Evolutionary conservation across 2,329 filamentous ascomycete species (phyloP).

Genomic region (Hypoxylon sp.): DNA sequence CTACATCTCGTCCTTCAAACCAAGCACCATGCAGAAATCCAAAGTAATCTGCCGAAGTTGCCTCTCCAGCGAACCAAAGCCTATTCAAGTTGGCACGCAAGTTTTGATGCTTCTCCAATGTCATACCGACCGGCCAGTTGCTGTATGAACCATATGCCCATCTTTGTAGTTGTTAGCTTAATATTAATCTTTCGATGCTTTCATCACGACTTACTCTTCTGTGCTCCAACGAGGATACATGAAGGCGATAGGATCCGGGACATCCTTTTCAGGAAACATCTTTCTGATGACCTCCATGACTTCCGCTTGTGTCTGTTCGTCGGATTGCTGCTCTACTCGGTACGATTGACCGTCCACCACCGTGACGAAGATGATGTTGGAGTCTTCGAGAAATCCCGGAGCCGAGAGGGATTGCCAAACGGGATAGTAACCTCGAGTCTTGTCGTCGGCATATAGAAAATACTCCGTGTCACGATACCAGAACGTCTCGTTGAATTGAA

Average conservation of each 20-base stretch:
- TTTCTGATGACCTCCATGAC: conserved; percentile 63
- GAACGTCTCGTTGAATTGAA: conserved; percentile 73
- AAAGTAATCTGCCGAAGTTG: conserved; percentile 68
- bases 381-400: conserved; percentile 65
- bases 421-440: conserved; percentile 56
- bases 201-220: conserved; percentile 38
- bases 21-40: conserved; percentile 72
- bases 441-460: conserved; percentile 56
- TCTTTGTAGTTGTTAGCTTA: conserved; percentile 2
- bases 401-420: conserved; percentile 70
- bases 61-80: conserved; percentile 72
- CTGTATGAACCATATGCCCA: conserved; percentile 69
- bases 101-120: conserved; percentile 72
- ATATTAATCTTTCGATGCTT: not conserved
- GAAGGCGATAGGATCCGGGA: conserved; percentile 69
- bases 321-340: conserved; percentile 65
- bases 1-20: conserved; percentile 63
- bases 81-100: conserved; percentile 69
- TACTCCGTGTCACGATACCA: conserved; percentile 62
- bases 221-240: conserved; percentile 67
- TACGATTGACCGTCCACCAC: conserved; percentile 65
- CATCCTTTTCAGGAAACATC: conserved; percentile 66
- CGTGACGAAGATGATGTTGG: conserved; percentile 72
- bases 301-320: conserved; percentile 65
- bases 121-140: conserved; percentile 72